Percentiles rank a stretch among this genome's conserved stretches.
Evolutionary conservation across 331 rosid species (phyloP).

Genomic region (Quercus phellos): DNA sequence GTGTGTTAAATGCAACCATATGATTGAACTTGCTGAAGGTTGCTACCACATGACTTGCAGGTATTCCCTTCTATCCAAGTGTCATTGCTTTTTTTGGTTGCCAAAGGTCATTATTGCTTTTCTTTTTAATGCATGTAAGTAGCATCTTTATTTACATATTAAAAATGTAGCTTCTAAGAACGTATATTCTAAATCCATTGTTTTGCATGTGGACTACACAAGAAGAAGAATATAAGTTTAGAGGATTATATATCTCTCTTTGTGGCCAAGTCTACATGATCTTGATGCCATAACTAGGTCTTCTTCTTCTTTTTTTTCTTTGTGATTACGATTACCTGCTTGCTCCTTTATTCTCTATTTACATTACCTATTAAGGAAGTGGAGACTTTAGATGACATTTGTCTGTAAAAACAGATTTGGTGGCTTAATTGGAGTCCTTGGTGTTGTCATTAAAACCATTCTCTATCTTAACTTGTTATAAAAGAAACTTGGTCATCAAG

Average conservation of each 20-base stretch:
- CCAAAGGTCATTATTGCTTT: neutral
- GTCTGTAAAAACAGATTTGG: neutral
- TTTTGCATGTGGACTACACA: neutral
- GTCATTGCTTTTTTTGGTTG: neutral
- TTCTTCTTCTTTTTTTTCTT: neutral
- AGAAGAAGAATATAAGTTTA: neutral
- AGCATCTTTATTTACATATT: neutral
- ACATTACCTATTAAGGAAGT: neutral
- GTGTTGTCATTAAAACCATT: neutral
- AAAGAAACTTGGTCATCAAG: neutral
- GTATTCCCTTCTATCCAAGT: conserved; percentile 18
- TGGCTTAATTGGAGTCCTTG: neutral
- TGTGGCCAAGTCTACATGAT: neutral
- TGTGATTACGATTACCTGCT: neutral
- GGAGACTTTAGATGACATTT: neutral
- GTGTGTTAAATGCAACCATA: conserved; percentile 64
- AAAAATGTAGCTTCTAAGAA: no score
- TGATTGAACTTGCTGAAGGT: conserved; percentile 83
- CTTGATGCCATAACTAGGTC: neutral
- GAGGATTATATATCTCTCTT: neutral
- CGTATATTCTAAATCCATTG: neutral
- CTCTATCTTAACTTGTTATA: neutral
- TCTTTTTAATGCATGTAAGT: neutral
- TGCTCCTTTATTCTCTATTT: neutral
- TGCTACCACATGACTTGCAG: conserved; percentile 93